phyloP scores from a whole-genome alignment of 345 rosid genomes.

The Draba incana region DNA sequence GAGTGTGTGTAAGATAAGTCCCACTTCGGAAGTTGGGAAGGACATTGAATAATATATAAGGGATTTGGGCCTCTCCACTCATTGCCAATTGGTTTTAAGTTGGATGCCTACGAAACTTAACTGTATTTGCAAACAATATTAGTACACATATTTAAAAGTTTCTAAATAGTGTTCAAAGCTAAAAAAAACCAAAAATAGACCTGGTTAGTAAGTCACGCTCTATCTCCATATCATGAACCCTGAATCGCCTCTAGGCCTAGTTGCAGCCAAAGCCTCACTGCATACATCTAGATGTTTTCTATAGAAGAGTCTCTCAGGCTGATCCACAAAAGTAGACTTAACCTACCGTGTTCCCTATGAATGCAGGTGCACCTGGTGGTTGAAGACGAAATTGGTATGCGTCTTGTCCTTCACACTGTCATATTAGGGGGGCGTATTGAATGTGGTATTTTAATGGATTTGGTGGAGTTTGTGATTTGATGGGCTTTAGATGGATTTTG shows the following conservation, averaged over 20 bases:
- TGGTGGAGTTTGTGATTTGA: not conserved
- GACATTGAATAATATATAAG: too few species aligned
- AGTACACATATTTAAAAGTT: constrained; percentile 19
- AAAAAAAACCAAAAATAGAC: constrained; percentile 39
- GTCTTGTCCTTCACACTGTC: constrained; percentile 79
- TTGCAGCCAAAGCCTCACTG: constrained; percentile 92
- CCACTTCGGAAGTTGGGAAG: too few species aligned
- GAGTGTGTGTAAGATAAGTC: too few species aligned
- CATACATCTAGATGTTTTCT: constrained; percentile 64
- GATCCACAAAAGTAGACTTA: constrained; percentile 44
- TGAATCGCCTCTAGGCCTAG: constrained; percentile 82
- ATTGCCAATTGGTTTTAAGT: too few species aligned
- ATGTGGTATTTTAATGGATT: too few species aligned
- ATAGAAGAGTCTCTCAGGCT: constrained; percentile 96
- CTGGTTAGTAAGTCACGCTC: constrained; percentile 82
- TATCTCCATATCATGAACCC: constrained; percentile 64
- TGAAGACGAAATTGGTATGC: constrained; percentile 92
- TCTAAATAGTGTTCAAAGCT: constrained; percentile 13
- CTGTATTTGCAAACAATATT: constrained; percentile 15
- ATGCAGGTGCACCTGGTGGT: constrained; percentile 87
- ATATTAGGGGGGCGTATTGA: too few species aligned
- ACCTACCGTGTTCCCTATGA: constrained; percentile 87
- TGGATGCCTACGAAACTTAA: too few species aligned
- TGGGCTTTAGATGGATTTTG: too few species aligned
- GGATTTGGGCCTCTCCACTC: too few species aligned